phyloP scores from a whole-genome alignment of 306 rosid genomes.

The Lathyrus sativus region DNA sequence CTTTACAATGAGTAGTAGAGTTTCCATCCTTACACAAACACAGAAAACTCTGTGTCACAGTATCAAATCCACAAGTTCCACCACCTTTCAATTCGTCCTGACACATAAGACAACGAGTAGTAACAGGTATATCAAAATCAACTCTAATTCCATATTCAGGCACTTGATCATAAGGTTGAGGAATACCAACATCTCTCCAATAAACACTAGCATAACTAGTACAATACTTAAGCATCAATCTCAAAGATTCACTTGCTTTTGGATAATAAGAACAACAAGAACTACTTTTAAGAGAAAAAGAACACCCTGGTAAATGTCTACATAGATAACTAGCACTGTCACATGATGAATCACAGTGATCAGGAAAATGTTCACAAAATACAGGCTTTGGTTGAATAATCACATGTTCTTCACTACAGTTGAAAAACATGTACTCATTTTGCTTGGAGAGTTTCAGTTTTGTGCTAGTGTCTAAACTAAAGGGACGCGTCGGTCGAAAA shows the following conservation, averaged over 20 bases:
- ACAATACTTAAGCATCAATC: conserved; percentile 80
- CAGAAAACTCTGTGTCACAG: conserved; percentile 51
- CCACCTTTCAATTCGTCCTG: conserved; percentile 79
- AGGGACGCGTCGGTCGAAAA: conserved; percentile 74
- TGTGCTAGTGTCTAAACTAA: conserved; percentile 74
- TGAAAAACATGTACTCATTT: conserved; percentile 88
- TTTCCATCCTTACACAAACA: conserved; percentile 75
- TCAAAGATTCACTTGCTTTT: conserved; percentile 72
- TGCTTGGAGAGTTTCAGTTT: conserved; percentile 68
- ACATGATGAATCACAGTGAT: conserved; percentile 82
- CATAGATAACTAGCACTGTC: conserved; percentile 89
- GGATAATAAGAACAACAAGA: conserved; percentile 91
- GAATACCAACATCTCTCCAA: conserved; percentile 79
- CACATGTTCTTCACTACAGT: conserved; percentile 71
- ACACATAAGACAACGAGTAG: conserved; percentile 78
- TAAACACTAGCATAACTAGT: conserved; percentile 77
- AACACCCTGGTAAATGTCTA: conserved; percentile 78
- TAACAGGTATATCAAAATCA: conserved; percentile 81
- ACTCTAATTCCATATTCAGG: conserved; percentile 84
- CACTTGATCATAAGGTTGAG: conserved; percentile 78
- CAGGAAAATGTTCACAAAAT: conserved; percentile 82
- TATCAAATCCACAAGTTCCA: conserved; percentile 85
- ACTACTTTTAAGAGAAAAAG: conserved; percentile 46
- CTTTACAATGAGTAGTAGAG: conserved; percentile 77
- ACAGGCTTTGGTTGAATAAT: conserved; percentile 77